These are phyloP conservation scores for Phytophthora sp. DNA, from an alignment of 352 stramenopile genomes.

Conservation along the genomic window DNA sequence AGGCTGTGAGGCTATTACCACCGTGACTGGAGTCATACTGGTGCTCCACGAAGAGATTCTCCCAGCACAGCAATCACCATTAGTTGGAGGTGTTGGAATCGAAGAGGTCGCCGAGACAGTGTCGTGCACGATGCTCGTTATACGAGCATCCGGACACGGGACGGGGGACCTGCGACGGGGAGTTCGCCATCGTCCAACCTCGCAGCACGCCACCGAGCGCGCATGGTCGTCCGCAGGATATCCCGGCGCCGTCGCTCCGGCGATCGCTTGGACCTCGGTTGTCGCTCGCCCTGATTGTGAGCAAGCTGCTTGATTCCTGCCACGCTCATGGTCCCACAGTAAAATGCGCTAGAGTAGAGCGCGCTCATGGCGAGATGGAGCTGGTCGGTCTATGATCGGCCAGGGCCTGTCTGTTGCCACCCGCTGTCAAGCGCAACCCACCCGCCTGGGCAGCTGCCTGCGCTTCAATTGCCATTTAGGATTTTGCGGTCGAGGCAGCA, in stretches of 20 bases:
- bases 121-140: conserved; percentile 20
- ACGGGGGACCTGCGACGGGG: conserved; percentile 32
- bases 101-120: background rate
- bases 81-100: no score
- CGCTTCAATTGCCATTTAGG: conserved; percentile 42
- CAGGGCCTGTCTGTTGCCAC: conserved; percentile 32
- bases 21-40: no score
- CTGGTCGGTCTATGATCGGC: conserved; percentile 34
- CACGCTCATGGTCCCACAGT: conserved; percentile 34
- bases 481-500: conserved; percentile 34
- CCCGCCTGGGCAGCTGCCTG: conserved; percentile 29
- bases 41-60: no score
- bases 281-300: conserved; percentile 27
- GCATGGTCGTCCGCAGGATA: conserved; percentile 24
- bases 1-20: no score
- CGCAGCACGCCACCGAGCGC: conserved; percentile 21
- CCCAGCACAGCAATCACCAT: background rate
- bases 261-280: conserved; percentile 13
- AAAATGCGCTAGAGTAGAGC: background rate
- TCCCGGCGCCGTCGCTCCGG: background rate
- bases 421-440: conserved; percentile 25
- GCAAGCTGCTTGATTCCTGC: conserved; percentile 36
- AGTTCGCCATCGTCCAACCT: conserved; percentile 34
- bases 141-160: no score
- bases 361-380: conserved; percentile 10